These are phyloP conservation scores for Solanum bulbocastanum DNA, from an alignment of 257 asterid species.

Conservation along the genomic window DNA sequence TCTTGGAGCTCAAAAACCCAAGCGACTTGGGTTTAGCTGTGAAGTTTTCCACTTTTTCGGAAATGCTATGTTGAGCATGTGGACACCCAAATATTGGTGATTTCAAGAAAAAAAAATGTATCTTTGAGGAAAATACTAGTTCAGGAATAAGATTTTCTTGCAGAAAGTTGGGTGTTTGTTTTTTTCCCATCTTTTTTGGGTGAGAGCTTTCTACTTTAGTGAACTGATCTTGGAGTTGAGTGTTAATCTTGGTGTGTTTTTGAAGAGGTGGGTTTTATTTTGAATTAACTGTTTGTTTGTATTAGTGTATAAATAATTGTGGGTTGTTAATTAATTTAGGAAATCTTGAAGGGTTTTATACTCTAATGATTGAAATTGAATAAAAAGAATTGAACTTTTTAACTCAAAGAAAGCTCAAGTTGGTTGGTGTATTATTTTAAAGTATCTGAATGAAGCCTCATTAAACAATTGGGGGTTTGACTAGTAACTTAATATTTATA, in stretches of 20 bases:
- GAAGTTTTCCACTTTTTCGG: slow-evolving; percentile 20
- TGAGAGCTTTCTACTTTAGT: not conserved
- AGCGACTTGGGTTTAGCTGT: slow-evolving; percentile 15
- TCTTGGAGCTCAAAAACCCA: slow-evolving; percentile 44
- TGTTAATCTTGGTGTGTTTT: not conserved
- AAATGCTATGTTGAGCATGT: slow-evolving; percentile 33
- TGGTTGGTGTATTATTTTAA: slow-evolving; percentile 20
- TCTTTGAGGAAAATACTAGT: not conserved
- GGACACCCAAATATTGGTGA: slow-evolving; percentile 36
- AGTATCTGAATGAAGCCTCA: slow-evolving; percentile 8
- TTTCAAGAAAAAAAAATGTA: slow-evolving; percentile 19
- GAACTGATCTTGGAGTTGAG: not conserved
- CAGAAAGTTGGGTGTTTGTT: not conserved
- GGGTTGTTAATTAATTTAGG: slow-evolving; percentile 32
- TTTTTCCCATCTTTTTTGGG: not conserved
- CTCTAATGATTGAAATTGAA: slow-evolving; percentile 55
- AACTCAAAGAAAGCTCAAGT: slow-evolving; percentile 36
- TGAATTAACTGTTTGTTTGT: slow-evolving; percentile 2
- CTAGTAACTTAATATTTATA: slow-evolving; percentile 19
- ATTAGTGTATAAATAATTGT: slow-evolving; percentile 12
- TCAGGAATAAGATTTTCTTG: not conserved
- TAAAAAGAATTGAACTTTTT: slow-evolving; percentile 20
- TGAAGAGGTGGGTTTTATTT: slow-evolving; percentile 32
- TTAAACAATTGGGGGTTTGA: slow-evolving; percentile 42
- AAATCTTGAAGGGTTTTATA: slow-evolving; percentile 25